phyloP scores from a whole-genome alignment of 129 eudicot genomes.

The Cynara cardunculus region DNA sequence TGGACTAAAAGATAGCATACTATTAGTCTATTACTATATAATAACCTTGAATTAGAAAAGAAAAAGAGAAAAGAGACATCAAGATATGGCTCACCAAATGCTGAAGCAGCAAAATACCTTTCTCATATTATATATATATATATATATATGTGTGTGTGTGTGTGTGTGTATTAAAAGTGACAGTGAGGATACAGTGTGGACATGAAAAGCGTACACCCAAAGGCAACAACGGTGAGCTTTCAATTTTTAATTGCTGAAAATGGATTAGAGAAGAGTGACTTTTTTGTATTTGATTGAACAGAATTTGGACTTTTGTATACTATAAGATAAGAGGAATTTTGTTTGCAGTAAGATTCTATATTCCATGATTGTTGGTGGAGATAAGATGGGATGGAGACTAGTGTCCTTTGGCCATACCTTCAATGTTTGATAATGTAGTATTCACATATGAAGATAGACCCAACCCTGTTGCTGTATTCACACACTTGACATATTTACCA shows the following conservation, averaged over 20 bases:
- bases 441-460: not conserved
- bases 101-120: constrained; percentile 21
- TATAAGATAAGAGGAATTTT: constrained; percentile 38
- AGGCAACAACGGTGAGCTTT: constrained; percentile 24
- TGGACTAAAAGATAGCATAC: constrained; percentile 11
- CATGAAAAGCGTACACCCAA: constrained; percentile 11
- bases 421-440: constrained; percentile 4
- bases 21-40: constrained; percentile 9
- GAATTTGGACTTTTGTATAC: constrained; percentile 46
- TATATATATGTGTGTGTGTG: no score
- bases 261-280: constrained; percentile 25
- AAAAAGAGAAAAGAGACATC: constrained; percentile 30
- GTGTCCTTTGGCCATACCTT: constrained; percentile 32
- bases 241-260: constrained; percentile 29
- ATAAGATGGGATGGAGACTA: constrained; percentile 36
- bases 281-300: constrained; percentile 34
- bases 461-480: constrained; percentile 11
- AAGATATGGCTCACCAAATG: constrained; percentile 28
- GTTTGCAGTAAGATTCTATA: constrained; percentile 38
- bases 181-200: constrained; percentile 14
- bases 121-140: not conserved
- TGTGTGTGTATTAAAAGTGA: not conserved
- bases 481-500: not conserved
- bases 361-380: constrained; percentile 47
- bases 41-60: constrained; percentile 21